A percentile compares a stretch with the other conserved stretches of the same genome.
Evolutionary conservation across 2,329 filamentous ascomycete genomes (phyloP).

Genomic region (Aureobasidium lini): DNA sequence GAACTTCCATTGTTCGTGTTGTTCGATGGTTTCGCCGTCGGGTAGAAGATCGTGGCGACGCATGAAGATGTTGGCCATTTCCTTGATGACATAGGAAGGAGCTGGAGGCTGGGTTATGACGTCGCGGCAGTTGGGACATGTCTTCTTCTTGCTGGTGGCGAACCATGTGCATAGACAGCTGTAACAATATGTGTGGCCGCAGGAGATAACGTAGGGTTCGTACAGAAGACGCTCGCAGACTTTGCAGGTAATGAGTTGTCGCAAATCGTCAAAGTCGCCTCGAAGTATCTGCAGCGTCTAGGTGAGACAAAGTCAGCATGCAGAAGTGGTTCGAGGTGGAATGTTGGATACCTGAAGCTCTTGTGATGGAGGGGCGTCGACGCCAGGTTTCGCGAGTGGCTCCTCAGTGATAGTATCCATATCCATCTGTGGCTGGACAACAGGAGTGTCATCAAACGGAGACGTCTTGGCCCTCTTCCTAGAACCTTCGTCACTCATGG

Average conservation of each 20-base stretch:
- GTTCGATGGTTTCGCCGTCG: conserved; percentile 54
- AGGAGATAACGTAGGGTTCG: conserved; percentile 60
- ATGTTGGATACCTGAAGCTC: background rate
- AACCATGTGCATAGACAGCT: conserved; percentile 43
- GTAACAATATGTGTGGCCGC: conserved; percentile 68
- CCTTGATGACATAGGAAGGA: conserved; percentile 58
- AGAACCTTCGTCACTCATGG: conserved; percentile 5
- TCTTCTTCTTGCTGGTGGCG: conserved; percentile 54
- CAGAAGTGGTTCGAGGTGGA: too few species aligned
- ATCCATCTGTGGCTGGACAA: background rate
- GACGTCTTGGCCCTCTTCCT: conserved; percentile 1
- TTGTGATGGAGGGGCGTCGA: background rate
- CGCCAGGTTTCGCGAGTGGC: background rate
- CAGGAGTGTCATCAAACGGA: background rate
- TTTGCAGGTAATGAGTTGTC: conserved; percentile 56
- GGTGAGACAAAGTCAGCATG: background rate
- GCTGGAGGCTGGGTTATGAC: conserved; percentile 52
- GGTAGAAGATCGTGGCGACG: conserved; percentile 54
- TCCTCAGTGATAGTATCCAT: background rate
- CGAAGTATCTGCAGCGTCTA: conserved; percentile 19
- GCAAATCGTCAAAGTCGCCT: conserved; percentile 53
- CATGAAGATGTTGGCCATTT: conserved; percentile 57
- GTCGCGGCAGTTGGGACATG: conserved; percentile 61
- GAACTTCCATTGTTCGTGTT: conserved; percentile 50
- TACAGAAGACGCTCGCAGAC: conserved; percentile 62